Evolutionary conservation across 2,329 filamentous ascomycete genomes (phyloP).

Genomic region (Calycina marina): DNA sequence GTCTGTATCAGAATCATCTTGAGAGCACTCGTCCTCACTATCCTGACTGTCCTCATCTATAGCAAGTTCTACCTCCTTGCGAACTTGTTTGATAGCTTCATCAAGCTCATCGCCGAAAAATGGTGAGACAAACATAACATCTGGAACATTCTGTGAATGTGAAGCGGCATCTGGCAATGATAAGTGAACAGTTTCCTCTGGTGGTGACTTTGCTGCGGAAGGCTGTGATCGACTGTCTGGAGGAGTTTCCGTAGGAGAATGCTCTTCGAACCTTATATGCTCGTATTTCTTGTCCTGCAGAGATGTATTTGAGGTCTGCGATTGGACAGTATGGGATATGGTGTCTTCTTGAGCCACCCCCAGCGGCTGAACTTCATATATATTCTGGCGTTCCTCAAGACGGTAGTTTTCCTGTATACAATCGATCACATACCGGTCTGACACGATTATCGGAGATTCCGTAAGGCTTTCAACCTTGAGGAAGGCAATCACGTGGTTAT

Average conservation of each 20-base stretch:
- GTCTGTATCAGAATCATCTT: conserved; percentile 20
- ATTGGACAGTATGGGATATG: background rate
- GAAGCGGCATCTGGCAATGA: too few relatives aligned
- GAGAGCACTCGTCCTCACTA: conserved; percentile 25
- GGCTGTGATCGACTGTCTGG: too few relatives aligned
- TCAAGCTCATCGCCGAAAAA: conserved; percentile 45
- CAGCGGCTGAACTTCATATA: conserved; percentile 35
- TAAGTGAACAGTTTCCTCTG: too few relatives aligned
- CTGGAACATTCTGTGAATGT: conserved; percentile 3
- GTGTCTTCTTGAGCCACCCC: conserved; percentile 1
- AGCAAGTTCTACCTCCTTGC: conserved; percentile 43
- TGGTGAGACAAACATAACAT: conserved; percentile 1
- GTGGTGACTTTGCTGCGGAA: too few relatives aligned
- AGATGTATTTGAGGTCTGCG: conserved; percentile 14
- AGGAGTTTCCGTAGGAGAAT: conserved; percentile 26
- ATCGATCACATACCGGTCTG: conserved; percentile 53
- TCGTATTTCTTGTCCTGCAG: conserved; percentile 34
- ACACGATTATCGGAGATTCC: conserved; percentile 41
- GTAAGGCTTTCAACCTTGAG: conserved; percentile 27
- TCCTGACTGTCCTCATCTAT: conserved; percentile 35
- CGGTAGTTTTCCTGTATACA: conserved; percentile 45
- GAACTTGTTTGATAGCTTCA: conserved; percentile 47
- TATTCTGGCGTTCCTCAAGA: conserved; percentile 40
- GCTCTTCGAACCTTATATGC: conserved; percentile 25
- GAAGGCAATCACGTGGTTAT: conserved; percentile 44